These are phyloP conservation scores for Calocera cornea DNA, from an alignment of 768 basidiomycete species.

Conservation along the genomic window DNA sequence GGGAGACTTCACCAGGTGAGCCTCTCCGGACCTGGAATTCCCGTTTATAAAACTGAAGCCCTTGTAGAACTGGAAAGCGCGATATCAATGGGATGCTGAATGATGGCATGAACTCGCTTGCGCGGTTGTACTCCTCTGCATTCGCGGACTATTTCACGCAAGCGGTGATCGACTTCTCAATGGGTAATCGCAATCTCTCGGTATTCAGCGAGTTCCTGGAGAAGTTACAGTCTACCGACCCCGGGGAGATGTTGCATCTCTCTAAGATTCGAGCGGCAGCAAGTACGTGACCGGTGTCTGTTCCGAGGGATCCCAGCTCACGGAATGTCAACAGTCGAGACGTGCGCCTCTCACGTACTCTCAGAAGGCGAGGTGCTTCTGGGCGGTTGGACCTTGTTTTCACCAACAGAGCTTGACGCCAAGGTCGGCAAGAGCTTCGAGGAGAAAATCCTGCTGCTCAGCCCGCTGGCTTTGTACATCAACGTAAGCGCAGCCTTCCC, in stretches of 20 bases:
- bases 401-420: slow-evolving; percentile 61
- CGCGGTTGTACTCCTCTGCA: slow-evolving; percentile 79
- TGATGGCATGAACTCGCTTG: slow-evolving; percentile 89
- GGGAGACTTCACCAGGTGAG: slow-evolving; percentile 28
- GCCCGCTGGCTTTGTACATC: slow-evolving; percentile 50
- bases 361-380: slow-evolving; percentile 62
- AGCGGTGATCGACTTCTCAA: slow-evolving; percentile 84
- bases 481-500: slow-evolving; percentile 38
- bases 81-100: slow-evolving; percentile 84
- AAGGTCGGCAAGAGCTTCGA: slow-evolving; percentile 72
- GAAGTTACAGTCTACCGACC: slow-evolving; percentile 82
- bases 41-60: slow-evolving; percentile 49
- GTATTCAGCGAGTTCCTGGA: slow-evolving; percentile 91
- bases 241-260: slow-evolving; percentile 72
- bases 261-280: slow-evolving; percentile 86
- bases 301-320: neutral
- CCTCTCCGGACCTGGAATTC: slow-evolving; percentile 11
- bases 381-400: slow-evolving; percentile 84
- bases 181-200: slow-evolving; percentile 70
- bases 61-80: slow-evolving; percentile 71
- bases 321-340: slow-evolving; percentile 40
- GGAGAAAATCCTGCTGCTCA: slow-evolving; percentile 80
- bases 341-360: slow-evolving; percentile 62
- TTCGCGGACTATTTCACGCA: slow-evolving; percentile 96
- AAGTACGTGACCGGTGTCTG: slow-evolving; percentile 19